Conservation (phyloP, 129 eudicot genomes). For the Arctium minus region DNA sequence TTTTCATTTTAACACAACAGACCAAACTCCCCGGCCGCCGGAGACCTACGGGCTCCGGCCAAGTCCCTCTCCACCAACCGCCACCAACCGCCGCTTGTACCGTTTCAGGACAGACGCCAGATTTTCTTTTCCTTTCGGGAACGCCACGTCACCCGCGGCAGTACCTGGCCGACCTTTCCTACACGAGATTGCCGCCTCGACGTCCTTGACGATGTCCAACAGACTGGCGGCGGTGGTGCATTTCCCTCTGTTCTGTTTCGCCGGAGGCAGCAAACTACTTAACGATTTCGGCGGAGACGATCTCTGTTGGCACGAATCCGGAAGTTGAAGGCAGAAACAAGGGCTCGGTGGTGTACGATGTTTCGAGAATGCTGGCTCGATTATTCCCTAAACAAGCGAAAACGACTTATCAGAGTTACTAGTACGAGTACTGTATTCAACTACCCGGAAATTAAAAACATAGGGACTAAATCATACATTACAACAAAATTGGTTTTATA, state of each 20-base stretch:
- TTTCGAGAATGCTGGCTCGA: slow-evolving; percentile 75
- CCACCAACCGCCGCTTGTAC: slow-evolving; percentile 76
- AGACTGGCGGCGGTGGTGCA: slow-evolving; percentile 64
- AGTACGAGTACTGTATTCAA: background rate
- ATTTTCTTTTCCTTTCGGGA: slow-evolving; percentile 93
- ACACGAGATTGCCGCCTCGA: slow-evolving; percentile 75
- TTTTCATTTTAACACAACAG: slow-evolving; percentile 17
- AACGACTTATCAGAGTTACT: background rate
- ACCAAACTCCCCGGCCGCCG: slow-evolving; percentile 7
- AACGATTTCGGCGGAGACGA: slow-evolving; percentile 53
- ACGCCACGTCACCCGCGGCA: slow-evolving; percentile 94
- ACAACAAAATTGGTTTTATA: too few species aligned
- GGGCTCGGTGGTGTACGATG: slow-evolving; percentile 60
- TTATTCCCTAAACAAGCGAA: slow-evolving; percentile 59
- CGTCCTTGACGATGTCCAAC: slow-evolving; percentile 76
- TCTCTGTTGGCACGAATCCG: slow-evolving; percentile 49
- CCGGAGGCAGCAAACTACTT: slow-evolving; percentile 61
- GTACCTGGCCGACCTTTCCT: slow-evolving; percentile 92
- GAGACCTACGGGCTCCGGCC: slow-evolving; percentile 42
- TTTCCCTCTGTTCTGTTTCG: slow-evolving; percentile 57
- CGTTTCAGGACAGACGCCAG: slow-evolving; percentile 87
- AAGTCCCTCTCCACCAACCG: slow-evolving; percentile 44
- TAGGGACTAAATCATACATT: too few species aligned
- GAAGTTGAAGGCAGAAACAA: slow-evolving; percentile 93
- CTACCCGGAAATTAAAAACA: too few species aligned